Evolutionary conservation across 148 eudicot genomes (phyloP).

Genomic region (Chenopodium formosanum): DNA sequence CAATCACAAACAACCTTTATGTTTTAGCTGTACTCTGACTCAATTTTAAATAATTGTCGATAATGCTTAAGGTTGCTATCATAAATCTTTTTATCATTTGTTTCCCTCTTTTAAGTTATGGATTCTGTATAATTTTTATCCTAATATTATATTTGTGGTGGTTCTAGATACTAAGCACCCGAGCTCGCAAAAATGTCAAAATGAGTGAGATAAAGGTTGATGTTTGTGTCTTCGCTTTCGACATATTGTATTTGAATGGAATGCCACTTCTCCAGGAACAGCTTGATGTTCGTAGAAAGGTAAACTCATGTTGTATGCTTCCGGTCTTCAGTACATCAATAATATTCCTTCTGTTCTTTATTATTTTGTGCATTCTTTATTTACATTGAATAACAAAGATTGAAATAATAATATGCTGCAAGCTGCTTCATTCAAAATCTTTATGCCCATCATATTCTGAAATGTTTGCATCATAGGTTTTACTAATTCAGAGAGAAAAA

Average conservation of each 20-base stretch:
- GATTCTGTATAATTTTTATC: background rate
- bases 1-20: background rate
- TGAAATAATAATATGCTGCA: background rate
- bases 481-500: no score
- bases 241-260: constrained; percentile 78
- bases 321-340: background rate
- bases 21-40: background rate
- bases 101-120: background rate
- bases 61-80: constrained; percentile 3
- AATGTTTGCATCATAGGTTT: background rate
- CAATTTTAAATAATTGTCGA: background rate
- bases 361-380: background rate
- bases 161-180: constrained; percentile 74
- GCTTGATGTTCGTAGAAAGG: constrained; percentile 82
- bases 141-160: background rate
- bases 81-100: background rate
- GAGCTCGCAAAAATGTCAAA: constrained; percentile 92
- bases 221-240: constrained; percentile 89
- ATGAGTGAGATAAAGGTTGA: constrained; percentile 83
- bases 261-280: constrained; percentile 88
- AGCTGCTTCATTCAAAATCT: background rate
- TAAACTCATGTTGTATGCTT: constrained; percentile 26
- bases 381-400: background rate
- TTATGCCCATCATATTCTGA: background rate
- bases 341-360: background rate